These are phyloP conservation scores for Brassica nigra DNA, from an alignment of 345 rosid species.

Conservation along the genomic window DNA sequence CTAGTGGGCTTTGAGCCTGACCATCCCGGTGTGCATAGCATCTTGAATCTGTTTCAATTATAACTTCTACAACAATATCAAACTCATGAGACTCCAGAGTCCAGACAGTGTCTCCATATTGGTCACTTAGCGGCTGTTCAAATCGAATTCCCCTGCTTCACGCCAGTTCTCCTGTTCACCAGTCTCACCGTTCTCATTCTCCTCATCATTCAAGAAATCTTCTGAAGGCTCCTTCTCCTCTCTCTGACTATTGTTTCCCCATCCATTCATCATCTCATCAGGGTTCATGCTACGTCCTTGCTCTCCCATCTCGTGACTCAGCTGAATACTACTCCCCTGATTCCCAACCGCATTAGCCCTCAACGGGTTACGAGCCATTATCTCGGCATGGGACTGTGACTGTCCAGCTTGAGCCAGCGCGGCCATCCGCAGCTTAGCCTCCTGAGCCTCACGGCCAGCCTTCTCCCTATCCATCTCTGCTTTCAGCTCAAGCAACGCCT, in stretches of 20 bases:
- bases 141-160: constrained; percentile 86
- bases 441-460: constrained; percentile 80
- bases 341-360: constrained; percentile 72
- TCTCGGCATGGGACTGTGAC: constrained; percentile 67
- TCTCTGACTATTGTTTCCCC: constrained; percentile 80
- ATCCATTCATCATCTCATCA: constrained; percentile 92
- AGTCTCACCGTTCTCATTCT: constrained; percentile 79
- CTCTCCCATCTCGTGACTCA: constrained; percentile 73
- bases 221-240: constrained; percentile 96
- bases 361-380: constrained; percentile 73
- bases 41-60: not conserved
- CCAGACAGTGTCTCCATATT: not conserved
- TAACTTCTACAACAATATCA: not conserved
- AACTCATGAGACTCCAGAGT: constrained; percentile 8
- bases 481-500: constrained; percentile 66
- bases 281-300: constrained; percentile 71
- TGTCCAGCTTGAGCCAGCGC: constrained; percentile 88
- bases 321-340: constrained; percentile 53
- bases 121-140: constrained; percentile 59
- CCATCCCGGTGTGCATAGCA: not conserved
- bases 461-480: constrained; percentile 84
- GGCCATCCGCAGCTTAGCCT: constrained; percentile 74
- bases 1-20: not conserved
- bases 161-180: constrained; percentile 75
- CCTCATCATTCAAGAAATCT: constrained; percentile 95